Base-by-base conservation (phyloP, 352 stramenopile genomes). In the Globisporangium nunn region DNA sequence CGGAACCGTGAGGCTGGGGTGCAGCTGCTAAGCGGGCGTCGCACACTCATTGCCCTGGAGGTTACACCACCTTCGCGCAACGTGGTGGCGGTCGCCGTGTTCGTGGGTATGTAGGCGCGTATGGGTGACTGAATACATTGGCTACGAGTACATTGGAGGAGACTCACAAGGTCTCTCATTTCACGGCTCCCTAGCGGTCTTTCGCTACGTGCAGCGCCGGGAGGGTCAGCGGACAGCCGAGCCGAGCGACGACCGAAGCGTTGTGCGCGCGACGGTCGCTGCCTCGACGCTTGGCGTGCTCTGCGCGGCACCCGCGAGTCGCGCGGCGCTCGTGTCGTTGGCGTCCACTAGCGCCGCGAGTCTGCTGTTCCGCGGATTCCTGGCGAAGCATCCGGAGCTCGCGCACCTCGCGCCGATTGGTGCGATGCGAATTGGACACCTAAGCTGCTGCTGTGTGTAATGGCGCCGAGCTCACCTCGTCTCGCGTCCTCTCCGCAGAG, bases 241-340 rank as follows among this genome's bases (percentile, higher is more conserved):
- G 41, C 41, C 17, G 41, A 6, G 33, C 33, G 15, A 40, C 39
- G 40, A 33, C 11, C 52, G 18, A 0, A 66, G 3, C 58, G 29
- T 6, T 52, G 65, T 63, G 15, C 15, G 55, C 12, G 73, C 75
- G 5, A 61, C 72, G 12, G 60, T 74, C 18, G 56, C 66, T 0
- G 75, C 75, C 1, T 74, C 74, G 0, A 54, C 71, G 15, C 51
- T 76, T 0, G 64, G 59, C 1, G 63, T 71, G 14, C 55, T 71
- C 6, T 78, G 66, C 40, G 35, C 85, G 17, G 30, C 66, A 0
- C 72, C 74, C 0, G 61, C 57, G 29, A 79, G 61, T 51, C 64
- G 75, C 1, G 72, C 75, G n/a, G 64, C 71, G 4, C 50, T 88
- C 17, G 53, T 88, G 48, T 75, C 78, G 50, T 51, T 88, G 35